These are phyloP conservation scores for Bidens hawaiensis DNA, from an alignment of 140 eudicot genomes.

Conservation along the genomic window DNA sequence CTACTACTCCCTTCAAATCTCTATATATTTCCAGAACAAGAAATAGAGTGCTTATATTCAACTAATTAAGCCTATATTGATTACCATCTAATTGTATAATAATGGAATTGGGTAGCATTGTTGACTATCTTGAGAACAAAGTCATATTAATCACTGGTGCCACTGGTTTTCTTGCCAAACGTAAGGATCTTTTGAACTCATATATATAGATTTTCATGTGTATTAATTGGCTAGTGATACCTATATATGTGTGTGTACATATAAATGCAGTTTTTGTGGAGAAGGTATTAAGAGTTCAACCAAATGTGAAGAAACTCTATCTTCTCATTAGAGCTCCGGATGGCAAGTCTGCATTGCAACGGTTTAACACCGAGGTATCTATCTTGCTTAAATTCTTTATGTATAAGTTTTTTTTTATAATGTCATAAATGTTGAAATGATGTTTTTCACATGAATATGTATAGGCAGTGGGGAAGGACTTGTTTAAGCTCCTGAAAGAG, in stretches of 20 bases:
- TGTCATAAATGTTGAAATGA: background rate
- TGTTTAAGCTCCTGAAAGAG: conserved; percentile 12
- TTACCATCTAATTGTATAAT: background rate
- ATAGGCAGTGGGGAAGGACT: conserved; percentile 8
- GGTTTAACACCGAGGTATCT: conserved; percentile 2
- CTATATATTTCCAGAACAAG: too few species aligned
- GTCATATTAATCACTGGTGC: conserved; percentile 81
- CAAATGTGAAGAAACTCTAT: conserved; percentile 11
- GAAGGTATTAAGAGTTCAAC: conserved; percentile 13
- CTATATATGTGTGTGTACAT: background rate
- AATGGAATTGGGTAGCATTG: conserved; percentile 68
- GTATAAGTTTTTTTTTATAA: background rate
- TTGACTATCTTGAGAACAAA: conserved; percentile 53
- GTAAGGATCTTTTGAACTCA: conserved; percentile 23
- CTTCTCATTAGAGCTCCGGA: conserved; percentile 5
- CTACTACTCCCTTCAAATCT: background rate
- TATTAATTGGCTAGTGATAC: background rate
- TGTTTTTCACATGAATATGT: background rate
- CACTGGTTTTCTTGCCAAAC: conserved; percentile 81
- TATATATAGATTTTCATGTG: background rate
- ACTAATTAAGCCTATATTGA: background rate
- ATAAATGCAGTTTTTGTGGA: conserved; percentile 8
- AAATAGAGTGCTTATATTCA: background rate
- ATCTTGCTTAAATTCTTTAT: background rate
- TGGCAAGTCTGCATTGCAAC: background rate